A percentile compares a stretch with the other conserved stretches of the same genome.
phyloP scores from a whole-genome alignment of 108 stramenopile species.

The Parmales sp. region DNA sequence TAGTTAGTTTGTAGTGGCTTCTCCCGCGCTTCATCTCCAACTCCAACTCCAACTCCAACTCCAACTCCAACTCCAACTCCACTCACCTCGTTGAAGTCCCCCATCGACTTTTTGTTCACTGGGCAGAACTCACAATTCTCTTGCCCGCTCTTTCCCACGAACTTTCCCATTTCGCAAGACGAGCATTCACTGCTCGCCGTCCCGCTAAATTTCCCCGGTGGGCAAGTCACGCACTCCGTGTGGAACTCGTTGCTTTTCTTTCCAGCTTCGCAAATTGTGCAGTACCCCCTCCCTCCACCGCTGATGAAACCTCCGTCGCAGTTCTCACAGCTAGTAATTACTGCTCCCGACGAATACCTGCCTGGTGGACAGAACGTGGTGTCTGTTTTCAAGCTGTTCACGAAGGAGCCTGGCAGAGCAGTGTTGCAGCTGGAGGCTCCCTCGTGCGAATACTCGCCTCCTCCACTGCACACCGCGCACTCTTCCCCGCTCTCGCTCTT shows the following conservation, averaged over 20 bases:
- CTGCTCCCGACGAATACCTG: neutral
- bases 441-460: constrained; percentile 2
- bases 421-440: neutral
- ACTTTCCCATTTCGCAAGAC: neutral
- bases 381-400: neutral
- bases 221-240: neutral
- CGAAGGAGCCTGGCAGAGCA: neutral
- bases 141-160: too few species aligned
- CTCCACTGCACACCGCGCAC: neutral
- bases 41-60: neutral
- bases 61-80: neutral
- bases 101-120: neutral
- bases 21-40: neutral
- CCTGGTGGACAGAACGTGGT: neutral
- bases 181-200: neutral
- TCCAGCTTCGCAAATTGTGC: neutral
- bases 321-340: neutral
- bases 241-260: neutral
- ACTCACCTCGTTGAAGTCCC: too few species aligned
- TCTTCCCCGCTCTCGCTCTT: too few species aligned
- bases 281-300: neutral
- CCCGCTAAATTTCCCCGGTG: neutral
- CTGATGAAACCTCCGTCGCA: constrained; percentile 1
- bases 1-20: neutral
- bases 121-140: neutral